phyloP scores from a whole-genome alignment of 2,329 filamentous ascomycete species.

The Fusarium staphyleae region DNA sequence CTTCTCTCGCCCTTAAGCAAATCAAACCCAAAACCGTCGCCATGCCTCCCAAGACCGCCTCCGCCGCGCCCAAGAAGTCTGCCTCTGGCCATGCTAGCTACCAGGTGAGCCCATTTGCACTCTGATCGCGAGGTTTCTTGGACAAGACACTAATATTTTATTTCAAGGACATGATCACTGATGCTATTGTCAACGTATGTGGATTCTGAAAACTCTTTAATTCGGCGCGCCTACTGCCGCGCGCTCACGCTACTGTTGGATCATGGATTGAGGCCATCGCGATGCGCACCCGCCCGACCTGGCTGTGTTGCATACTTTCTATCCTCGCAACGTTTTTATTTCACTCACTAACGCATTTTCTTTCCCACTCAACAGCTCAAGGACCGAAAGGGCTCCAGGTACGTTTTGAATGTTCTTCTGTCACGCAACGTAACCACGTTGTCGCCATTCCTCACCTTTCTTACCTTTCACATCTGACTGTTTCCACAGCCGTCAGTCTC shows the following conservation, averaged over 20 bases:
- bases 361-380: slow-evolving; percentile 58
- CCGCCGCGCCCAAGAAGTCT: slow-evolving; percentile 57
- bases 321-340: slow-evolving; percentile 18
- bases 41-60: slow-evolving; percentile 68
- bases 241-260: slow-evolving; percentile 33
- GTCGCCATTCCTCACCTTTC: slow-evolving; percentile 9
- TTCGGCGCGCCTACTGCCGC: slow-evolving; percentile 48
- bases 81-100: slow-evolving; percentile 63
- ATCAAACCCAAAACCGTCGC: slow-evolving; percentile 44
- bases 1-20: slow-evolving; percentile 25
- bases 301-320: slow-evolving; percentile 12
- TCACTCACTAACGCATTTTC: slow-evolving; percentile 53
- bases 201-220: slow-evolving; percentile 25
- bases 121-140: slow-evolving; percentile 1
- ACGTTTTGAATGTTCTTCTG: slow-evolving; percentile 24
- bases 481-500: slow-evolving; percentile 59
- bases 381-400: slow-evolving; percentile 65
- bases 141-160: slow-evolving; percentile 16
- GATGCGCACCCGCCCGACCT: slow-evolving; percentile 22
- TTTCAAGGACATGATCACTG: slow-evolving; percentile 66
- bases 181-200: slow-evolving; percentile 68
- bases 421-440: slow-evolving; percentile 10
- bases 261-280: slow-evolving; percentile 37
- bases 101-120: slow-evolving; percentile 57
- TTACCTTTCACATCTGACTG: slow-evolving; percentile 21